Evolutionary conservation across 164 flowering plant genomes (phyloP).

Genomic region (Macadamia integrifolia): DNA sequence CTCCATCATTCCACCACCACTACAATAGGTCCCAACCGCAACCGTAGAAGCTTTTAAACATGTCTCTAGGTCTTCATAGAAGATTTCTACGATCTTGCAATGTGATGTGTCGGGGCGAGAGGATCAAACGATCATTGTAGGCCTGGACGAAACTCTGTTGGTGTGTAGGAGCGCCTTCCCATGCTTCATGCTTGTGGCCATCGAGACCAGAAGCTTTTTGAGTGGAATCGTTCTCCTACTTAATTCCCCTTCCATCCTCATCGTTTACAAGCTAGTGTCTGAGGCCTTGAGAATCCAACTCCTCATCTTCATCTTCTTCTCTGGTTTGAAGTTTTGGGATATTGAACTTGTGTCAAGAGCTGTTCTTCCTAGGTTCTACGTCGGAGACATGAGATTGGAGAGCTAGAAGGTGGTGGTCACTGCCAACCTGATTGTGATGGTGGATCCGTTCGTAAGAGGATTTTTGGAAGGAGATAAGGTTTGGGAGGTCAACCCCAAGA

Average conservation of each 20-base stretch:
- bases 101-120: slow-evolving; percentile 20
- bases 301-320: slow-evolving; percentile 66
- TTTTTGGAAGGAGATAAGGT: slow-evolving; percentile 81
- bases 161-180: slow-evolving; percentile 66
- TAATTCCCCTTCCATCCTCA: slow-evolving; percentile 51
- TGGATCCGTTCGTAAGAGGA: slow-evolving; percentile 82
- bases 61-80: neutral
- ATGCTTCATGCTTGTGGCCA: slow-evolving; percentile 85
- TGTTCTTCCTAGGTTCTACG: slow-evolving; percentile 79
- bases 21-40: no score
- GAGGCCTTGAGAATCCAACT: slow-evolving; percentile 68
- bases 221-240: slow-evolving; percentile 74
- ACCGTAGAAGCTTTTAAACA: neutral
- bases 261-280: slow-evolving; percentile 65
- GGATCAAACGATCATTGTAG: slow-evolving; percentile 62
- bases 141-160: slow-evolving; percentile 84
- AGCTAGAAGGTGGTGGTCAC: slow-evolving; percentile 76
- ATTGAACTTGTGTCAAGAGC: slow-evolving; percentile 85
- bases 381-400: slow-evolving; percentile 67
- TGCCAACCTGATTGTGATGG: slow-evolving; percentile 85
- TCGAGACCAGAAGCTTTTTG: slow-evolving; percentile 85
- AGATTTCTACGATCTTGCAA: slow-evolving; percentile 35
- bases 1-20: no score
- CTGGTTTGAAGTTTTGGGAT: slow-evolving; percentile 70
- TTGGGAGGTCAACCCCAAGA: slow-evolving; percentile 74